Evolutionary conservation across 2,329 filamentous ascomycete species (phyloP).

Genomic region (Colletotrichum scovillei): DNA sequence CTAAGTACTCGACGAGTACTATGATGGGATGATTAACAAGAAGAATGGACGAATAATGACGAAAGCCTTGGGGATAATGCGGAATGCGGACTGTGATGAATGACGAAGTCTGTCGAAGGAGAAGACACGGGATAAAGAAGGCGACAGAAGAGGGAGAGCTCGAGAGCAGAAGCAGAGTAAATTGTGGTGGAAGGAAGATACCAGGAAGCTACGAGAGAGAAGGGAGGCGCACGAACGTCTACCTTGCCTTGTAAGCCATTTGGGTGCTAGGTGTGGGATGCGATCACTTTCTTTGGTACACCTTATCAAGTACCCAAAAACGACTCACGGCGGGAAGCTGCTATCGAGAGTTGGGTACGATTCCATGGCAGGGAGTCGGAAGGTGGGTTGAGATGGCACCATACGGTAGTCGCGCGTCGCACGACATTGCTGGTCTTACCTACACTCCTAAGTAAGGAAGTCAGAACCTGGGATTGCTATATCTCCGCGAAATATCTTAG

Average conservation of each 20-base stretch:
- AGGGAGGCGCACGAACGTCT: not conserved
- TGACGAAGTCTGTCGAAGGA: not conserved
- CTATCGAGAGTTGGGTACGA: not conserved
- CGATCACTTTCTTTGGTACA: not conserved
- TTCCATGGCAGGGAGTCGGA: not conserved
- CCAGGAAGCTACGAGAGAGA: not conserved
- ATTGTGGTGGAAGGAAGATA: not conserved
- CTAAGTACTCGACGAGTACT: not conserved
- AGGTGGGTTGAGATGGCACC: not conserved
- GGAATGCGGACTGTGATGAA: not conserved
- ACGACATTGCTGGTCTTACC: not conserved
- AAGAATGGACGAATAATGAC: not conserved
- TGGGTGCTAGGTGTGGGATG: not conserved
- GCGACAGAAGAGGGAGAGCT: not conserved
- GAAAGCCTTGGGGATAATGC: not conserved
- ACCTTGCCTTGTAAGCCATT: no score
- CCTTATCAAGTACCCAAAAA: not conserved
- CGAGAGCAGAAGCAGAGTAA: not conserved
- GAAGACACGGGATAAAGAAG: not conserved
- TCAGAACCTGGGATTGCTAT: not conserved
- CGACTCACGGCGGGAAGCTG: not conserved
- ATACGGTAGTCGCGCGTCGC: not conserved
- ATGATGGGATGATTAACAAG: not conserved
- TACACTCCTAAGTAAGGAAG: not conserved
- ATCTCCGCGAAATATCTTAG: not conserved